A percentile compares a stretch with the other conserved stretches of the same genome.
Conservation (phyloP, 169 alveolate genomes). For the Haemoproteus tartakovskyi region DNA sequence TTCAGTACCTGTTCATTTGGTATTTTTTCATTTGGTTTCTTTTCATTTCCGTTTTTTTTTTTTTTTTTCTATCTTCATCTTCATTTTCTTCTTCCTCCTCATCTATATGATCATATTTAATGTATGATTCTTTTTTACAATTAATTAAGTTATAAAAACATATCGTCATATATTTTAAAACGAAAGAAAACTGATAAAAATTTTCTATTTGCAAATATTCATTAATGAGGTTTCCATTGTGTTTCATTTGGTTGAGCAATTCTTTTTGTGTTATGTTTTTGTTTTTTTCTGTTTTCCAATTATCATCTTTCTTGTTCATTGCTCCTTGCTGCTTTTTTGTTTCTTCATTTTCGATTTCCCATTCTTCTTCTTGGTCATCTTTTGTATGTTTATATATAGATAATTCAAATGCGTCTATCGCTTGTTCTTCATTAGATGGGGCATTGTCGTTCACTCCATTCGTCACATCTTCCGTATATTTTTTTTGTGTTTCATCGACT, state of each 20-base stretch:
- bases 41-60: too few species aligned
- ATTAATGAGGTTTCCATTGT: neutral
- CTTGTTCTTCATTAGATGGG: too few species aligned
- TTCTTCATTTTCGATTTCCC: neutral
- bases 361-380: neutral
- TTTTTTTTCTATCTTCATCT: too few species aligned
- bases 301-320: neutral
- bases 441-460: too few species aligned
- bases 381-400: too few species aligned
- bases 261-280: too few species aligned
- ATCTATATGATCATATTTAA: slow-evolving; percentile 9
- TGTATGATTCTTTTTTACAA: slow-evolving; percentile 2
- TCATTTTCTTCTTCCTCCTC: neutral
- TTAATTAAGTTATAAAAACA: slow-evolving; percentile 18
- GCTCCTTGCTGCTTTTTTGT: neutral
- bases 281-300: neutral
- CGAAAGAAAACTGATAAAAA: neutral
- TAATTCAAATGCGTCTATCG: too few species aligned
- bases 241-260: neutral
- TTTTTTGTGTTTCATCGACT: too few species aligned
- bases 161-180: slow-evolving; percentile 2
- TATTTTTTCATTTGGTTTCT: too few species aligned
- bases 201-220: neutral
- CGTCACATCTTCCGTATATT: too few species aligned
- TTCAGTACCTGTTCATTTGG: too few species aligned